Percentiles rank a stretch among this genome's conserved stretches.
Conservation (phyloP, 495 filamentous ascomycete species). For the Neurospora pannonica region DNA sequence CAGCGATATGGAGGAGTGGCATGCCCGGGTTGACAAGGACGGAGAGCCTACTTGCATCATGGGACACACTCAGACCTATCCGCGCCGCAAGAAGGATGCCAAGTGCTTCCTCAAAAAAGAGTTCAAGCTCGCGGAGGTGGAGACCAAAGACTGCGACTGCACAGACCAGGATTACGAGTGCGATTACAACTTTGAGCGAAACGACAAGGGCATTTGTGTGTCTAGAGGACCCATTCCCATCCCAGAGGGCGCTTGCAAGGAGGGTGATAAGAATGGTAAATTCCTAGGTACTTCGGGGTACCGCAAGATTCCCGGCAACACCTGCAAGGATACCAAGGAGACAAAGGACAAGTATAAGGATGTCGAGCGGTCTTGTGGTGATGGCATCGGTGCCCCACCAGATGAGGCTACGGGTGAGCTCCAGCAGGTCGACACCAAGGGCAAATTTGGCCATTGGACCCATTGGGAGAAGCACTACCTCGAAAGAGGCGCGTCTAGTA, state of each 20-base stretch:
- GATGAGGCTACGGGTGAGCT: slow-evolving; percentile 50
- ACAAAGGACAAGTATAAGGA: slow-evolving; percentile 50
- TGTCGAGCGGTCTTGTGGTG: slow-evolving; percentile 46
- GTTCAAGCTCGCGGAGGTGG: slow-evolving; percentile 61
- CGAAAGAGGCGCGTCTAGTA: slow-evolving; percentile 60
- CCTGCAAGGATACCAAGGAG: slow-evolving; percentile 50
- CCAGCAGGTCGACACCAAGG: slow-evolving; percentile 31
- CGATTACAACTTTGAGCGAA: slow-evolving; percentile 73
- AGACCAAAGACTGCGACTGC: slow-evolving; percentile 67
- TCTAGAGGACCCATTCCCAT: slow-evolving; percentile 39
- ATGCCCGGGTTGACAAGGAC: slow-evolving; percentile 68
- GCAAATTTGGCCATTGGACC: slow-evolving; percentile 47
- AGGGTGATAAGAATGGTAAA: slow-evolving; percentile 47
- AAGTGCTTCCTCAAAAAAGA: slow-evolving; percentile 83
- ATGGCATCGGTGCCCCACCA: slow-evolving; percentile 31
- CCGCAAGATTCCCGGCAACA: slow-evolving; percentile 84
- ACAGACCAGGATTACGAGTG: slow-evolving; percentile 82
- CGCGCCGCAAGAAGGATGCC: slow-evolving; percentile 69
- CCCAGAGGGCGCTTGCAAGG: slow-evolving; percentile 57
- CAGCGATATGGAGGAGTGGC: slow-evolving; percentile 79
- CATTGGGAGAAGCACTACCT: slow-evolving; percentile 66
- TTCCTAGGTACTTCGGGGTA: slow-evolving; percentile 84
- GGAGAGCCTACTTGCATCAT: slow-evolving; percentile 81
- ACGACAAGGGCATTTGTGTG: slow-evolving; percentile 50
- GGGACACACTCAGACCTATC: slow-evolving; percentile 83